phyloP scores from a whole-genome alignment of 2,329 filamentous ascomycete genomes.

The Sporothrix mexicana region DNA sequence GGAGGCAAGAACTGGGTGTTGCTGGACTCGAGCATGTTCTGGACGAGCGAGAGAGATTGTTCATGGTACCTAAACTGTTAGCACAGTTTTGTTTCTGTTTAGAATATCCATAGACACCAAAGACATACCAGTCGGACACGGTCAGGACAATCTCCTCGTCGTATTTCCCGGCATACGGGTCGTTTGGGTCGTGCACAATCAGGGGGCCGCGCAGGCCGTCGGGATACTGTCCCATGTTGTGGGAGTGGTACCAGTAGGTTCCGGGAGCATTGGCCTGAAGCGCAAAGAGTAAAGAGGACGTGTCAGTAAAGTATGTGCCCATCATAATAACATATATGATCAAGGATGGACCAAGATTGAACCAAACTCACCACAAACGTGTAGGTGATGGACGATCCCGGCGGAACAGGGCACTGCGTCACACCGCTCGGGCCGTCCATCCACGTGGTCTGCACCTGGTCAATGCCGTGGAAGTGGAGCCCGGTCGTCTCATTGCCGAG shows the following conservation, averaged over 20 bases:
- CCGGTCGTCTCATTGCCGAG: constrained; percentile 60
- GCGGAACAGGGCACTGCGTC: constrained; percentile 61
- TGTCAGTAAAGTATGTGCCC: neutral
- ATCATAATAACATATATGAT: neutral
- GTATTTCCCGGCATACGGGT: constrained; percentile 59
- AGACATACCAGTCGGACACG: constrained; percentile 50
- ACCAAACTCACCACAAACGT: constrained; percentile 52
- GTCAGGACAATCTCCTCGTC: constrained; percentile 66
- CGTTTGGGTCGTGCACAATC: constrained; percentile 63
- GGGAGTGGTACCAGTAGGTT: constrained; percentile 66
- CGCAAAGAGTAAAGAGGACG: too few species aligned
- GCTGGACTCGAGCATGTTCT: constrained; percentile 49
- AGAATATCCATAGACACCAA: neutral
- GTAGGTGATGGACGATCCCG: constrained; percentile 60
- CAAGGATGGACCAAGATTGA: too few species aligned
- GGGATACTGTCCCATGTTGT: constrained; percentile 68
- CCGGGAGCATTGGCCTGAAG: constrained; percentile 49
- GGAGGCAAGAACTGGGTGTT: constrained; percentile 52
- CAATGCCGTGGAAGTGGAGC: constrained; percentile 65
- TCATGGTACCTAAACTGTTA: constrained; percentile 49
- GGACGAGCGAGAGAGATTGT: constrained; percentile 48
- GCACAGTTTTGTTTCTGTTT: neutral
- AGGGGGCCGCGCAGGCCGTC: constrained; percentile 69
- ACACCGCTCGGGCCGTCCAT: constrained; percentile 65
- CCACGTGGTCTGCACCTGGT: constrained; percentile 56